Base-by-base conservation (phyloP, 225 moss, liverwort and hornwort genomes). In the Neckera pumila region DNA sequence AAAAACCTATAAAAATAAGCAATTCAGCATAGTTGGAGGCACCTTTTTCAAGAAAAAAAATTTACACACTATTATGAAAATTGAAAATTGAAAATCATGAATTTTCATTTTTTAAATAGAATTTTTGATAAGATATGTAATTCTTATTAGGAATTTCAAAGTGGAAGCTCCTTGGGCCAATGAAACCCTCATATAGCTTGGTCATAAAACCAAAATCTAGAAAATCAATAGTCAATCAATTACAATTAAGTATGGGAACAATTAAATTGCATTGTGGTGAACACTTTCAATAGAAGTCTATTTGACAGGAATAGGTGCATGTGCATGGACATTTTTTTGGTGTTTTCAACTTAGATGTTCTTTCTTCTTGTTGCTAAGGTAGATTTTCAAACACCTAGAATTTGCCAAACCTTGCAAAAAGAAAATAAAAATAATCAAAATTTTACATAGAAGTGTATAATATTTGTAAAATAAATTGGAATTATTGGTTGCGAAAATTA, bases 321-420 rank as follows among this genome's bases (percentile, higher is more conserved):
- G 0, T 2, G 26, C 1, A 1, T n/a, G n/a, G n/a, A n/a, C n/a
- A n/a, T n/a, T 0, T n/a, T 26, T 15, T 15, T 2, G 42, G 5
- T 40, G 3, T 14, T 26, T 14, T 40, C 42, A 71, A 15, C 5
- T 42, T 42, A 42, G 8, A 25, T 71, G 15, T 4, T 9, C 14
- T 1, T 9, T 17, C 19, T 30, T 11, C 11, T 19, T 49, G 20
- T 20, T 19, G 2, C 4, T 75, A 12, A 7, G 7, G 2, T 0
- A 10, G 1, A 74, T 31, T 19, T 49, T 49, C 2, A 33, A 19
- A 12, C 12, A 20, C 12, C 7, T 51, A 49, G 5, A 51, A 75
- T 75, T 31, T 17, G 1, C 18, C 49, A 49, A 33, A 20, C 0
- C 7, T 0, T 49, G 0, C 25, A 12, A 17, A 30, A 30, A 47